Conservation (phyloP, 208 protist genomes). For the Leishmania turanica region DNA sequence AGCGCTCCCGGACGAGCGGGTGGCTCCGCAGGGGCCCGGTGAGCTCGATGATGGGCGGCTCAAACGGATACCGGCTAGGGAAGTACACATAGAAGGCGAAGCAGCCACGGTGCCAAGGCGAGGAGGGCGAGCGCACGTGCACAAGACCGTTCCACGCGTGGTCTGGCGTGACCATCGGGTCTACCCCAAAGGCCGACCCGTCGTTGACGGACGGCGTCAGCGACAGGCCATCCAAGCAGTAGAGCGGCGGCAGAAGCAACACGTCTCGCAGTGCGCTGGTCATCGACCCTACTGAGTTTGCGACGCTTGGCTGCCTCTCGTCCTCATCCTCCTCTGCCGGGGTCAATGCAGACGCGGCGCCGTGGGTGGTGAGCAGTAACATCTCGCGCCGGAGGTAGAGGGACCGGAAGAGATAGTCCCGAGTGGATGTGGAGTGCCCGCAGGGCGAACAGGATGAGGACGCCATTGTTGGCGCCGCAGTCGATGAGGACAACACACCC, state of each 20-base stretch:
- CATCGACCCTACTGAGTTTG: background rate
- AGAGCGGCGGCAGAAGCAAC: slow-evolving; percentile 25
- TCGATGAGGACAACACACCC: background rate
- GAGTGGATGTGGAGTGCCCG: slow-evolving; percentile 16
- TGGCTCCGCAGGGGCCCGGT: slow-evolving; percentile 51
- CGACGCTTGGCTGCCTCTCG: too few relatives aligned
- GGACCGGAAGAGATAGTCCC: slow-evolving; percentile 54
- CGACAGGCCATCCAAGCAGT: slow-evolving; percentile 13
- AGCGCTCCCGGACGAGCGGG: slow-evolving; percentile 47
- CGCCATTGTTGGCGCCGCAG: background rate
- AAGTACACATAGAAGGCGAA: slow-evolving; percentile 64
- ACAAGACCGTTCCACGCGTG: slow-evolving; percentile 56
- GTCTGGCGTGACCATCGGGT: slow-evolving; percentile 27
- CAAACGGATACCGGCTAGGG: slow-evolving; percentile 69
- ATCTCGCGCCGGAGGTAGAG: slow-evolving; percentile 70
- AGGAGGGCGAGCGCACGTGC: slow-evolving; percentile 36
- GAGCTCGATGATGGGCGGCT: slow-evolving; percentile 58
- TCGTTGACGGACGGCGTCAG: background rate
- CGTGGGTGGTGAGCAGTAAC: slow-evolving; percentile 16
- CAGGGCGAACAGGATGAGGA: background rate
- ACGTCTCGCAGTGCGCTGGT: slow-evolving; percentile 6
- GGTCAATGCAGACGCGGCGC: background rate
- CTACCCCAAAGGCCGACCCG: background rate
- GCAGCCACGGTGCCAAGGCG: slow-evolving; percentile 71
- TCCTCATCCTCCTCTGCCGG: background rate